Evolutionary conservation across 2,329 filamentous ascomycete species (phyloP), one percentile per base, ranked within the genome.

Genomic region (Cladosporium sp.): DNA sequence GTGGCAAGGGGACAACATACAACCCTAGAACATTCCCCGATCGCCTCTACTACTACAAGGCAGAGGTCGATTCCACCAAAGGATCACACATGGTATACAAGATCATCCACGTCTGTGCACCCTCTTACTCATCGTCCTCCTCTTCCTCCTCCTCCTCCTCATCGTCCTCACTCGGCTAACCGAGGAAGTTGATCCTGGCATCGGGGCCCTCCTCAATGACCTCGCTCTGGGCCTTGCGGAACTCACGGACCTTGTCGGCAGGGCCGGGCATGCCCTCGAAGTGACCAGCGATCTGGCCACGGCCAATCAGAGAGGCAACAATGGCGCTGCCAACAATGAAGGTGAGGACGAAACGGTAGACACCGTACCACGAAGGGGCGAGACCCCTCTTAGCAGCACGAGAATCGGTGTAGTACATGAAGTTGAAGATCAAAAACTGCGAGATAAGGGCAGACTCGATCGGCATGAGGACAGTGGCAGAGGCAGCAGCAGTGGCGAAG

Each of bases 271-370:
- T 69, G 67, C 74, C 76, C 61, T 75, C 81, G 70, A 88, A 80
- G 73, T 83, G 81, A 70, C 86, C 83, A 49, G 82, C 84, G 70
- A 96, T 88, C 80, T 93, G 90, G 73, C 93, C 90, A 67, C 93
- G 88, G 48, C 92, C 92, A 68, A 97, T 85, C 70, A 97, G 81
- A 68, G 87, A 94, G 71, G 92, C 81, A 49, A 95, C 88, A 70
- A 97, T 94, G 68, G 90, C 89, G 51, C 87, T 83, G 46, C 94
- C 93, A 30, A 97, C 93, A 67, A 97, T 85, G 76, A 93, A 94
- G 2, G 94, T 97, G 71, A 97, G 84, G 10, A 96, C 89, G 78
- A 97, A 97, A 36, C 94, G 91, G 82, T 97, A 97, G 58, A 89
- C 91, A 66, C 84, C 85, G 77, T 97, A 97, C 93, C 93, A 97